These are phyloP conservation scores for Forsythia suspensa DNA, from an alignment of 257 asterid genomes.

Conservation along the genomic window DNA sequence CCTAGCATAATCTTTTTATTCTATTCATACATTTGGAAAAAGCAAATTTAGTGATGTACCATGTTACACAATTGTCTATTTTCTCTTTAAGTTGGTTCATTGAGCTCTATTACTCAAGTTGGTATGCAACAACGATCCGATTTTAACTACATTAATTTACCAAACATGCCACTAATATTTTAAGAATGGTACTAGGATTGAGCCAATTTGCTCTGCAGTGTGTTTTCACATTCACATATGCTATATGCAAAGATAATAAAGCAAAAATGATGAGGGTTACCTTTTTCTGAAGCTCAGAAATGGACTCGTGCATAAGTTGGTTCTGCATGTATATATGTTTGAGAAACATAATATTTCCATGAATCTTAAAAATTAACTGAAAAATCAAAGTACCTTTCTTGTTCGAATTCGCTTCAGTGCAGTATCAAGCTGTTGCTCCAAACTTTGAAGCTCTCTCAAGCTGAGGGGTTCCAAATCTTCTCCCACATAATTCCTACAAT, in stretches of 20 bases:
- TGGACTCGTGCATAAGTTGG: conserved; percentile 76
- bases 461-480: conserved; percentile 67
- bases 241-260: too few species aligned
- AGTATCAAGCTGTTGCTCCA: conserved; percentile 74
- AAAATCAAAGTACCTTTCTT: conserved; percentile 42
- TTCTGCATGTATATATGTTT: conserved; percentile 45
- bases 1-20: too few species aligned
- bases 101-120: not conserved
- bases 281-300: conserved; percentile 77
- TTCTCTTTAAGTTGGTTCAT: not conserved
- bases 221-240: too few species aligned
- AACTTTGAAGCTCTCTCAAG: conserved; percentile 75
- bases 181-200: not conserved
- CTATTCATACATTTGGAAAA: too few species aligned
- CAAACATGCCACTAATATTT: not conserved
- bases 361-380: not conserved
- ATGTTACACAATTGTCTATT: not conserved
- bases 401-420: conserved; percentile 68
- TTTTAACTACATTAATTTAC: too few species aligned
- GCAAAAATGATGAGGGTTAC: conserved; percentile 23
- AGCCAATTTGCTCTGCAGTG: not conserved
- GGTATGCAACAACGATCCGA: too few species aligned
- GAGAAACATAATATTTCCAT: not conserved
- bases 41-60: not conserved
- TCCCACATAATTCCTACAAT: conserved; percentile 62